Conservation (phyloP, 1,284 basidiomycete species). For the Microstroma glucosiphilum region DNA sequence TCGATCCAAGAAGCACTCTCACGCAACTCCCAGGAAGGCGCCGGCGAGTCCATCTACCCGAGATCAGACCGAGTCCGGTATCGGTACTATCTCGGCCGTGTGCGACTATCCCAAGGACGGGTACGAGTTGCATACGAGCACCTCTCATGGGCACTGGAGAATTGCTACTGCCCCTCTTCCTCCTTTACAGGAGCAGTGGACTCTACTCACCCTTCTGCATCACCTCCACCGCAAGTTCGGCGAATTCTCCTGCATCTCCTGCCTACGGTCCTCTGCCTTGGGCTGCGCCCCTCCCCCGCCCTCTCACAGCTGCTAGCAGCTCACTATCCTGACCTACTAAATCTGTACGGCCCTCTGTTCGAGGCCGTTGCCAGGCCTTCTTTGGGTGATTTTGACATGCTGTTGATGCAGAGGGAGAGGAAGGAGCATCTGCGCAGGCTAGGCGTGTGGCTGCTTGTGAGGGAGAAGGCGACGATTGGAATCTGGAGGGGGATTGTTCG, state of each 20-base stretch:
- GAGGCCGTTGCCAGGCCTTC: not conserved
- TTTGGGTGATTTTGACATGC: not conserved
- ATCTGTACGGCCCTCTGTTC: not conserved
- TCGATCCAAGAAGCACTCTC: constrained; percentile 51
- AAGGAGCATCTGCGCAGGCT: constrained; percentile 44
- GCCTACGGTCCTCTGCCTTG: constrained; percentile 5
- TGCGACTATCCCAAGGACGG: constrained; percentile 52
- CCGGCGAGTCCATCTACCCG: constrained; percentile 47
- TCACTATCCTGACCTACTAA: not conserved
- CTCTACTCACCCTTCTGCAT: not conserved
- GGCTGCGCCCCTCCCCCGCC: not conserved
- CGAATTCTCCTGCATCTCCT: not conserved
- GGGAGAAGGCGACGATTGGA: constrained; percentile 51
- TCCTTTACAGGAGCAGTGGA: no score
- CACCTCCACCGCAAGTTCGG: not conserved
- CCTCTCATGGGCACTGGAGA: constrained; percentile 1
- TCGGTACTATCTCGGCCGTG: constrained; percentile 52
- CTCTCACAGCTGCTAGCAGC: not conserved
- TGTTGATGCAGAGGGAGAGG: not conserved
- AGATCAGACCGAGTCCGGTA: constrained; percentile 51
- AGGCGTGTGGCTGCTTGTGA: constrained; percentile 51
- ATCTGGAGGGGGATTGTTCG: constrained; percentile 53
- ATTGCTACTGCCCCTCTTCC: not conserved
- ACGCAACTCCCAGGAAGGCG: constrained; percentile 28
- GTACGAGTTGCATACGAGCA: constrained; percentile 25